A percentile compares a stretch with the other conserved stretches of the same genome.
Evolutionary conservation across 805 yeast genomes (phyloP).

Genomic region (Isabelozyma heimii): DNA sequence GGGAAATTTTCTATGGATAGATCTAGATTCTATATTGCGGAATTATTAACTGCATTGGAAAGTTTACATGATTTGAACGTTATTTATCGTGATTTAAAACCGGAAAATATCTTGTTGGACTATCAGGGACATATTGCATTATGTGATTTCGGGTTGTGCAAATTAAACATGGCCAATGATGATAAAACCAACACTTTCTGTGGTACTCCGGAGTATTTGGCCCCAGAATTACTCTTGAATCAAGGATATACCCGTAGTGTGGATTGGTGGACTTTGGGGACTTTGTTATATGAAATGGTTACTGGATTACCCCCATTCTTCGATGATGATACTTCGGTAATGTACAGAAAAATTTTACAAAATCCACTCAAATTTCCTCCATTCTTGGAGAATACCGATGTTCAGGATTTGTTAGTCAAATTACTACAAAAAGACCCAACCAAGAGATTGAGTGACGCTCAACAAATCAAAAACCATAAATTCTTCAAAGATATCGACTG

Average conservation of each 20-base stretch:
- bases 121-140: slow-evolving; percentile 97
- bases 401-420: slow-evolving; percentile 94
- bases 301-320: slow-evolving; percentile 99
- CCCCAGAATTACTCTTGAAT: slow-evolving; percentile 95
- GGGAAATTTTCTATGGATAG: slow-evolving; percentile 91
- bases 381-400: slow-evolving; percentile 89
- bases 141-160: slow-evolving; percentile 95
- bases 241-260: slow-evolving; percentile 98
- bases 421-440: slow-evolving; percentile 91
- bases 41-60: slow-evolving; percentile 87
- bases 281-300: slow-evolving; percentile 96
- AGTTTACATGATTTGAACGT: slow-evolving; percentile 94
- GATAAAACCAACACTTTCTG: slow-evolving; percentile 96
- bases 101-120: slow-evolving; percentile 91
- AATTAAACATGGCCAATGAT: slow-evolving; percentile 82
- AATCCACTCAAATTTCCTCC: slow-evolving; percentile 97
- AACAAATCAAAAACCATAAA: slow-evolving; percentile 88
- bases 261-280: slow-evolving; percentile 98
- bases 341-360: slow-evolving; percentile 98
- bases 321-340: slow-evolving; percentile 96
- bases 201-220: slow-evolving; percentile 97
- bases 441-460: slow-evolving; percentile 94
- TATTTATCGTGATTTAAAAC: slow-evolving; percentile 94
- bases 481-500: slow-evolving; percentile 92
- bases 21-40: slow-evolving; percentile 96